Conservation (phyloP, 2,329 filamentous ascomycete species). For the Dothistroma pini region DNA sequence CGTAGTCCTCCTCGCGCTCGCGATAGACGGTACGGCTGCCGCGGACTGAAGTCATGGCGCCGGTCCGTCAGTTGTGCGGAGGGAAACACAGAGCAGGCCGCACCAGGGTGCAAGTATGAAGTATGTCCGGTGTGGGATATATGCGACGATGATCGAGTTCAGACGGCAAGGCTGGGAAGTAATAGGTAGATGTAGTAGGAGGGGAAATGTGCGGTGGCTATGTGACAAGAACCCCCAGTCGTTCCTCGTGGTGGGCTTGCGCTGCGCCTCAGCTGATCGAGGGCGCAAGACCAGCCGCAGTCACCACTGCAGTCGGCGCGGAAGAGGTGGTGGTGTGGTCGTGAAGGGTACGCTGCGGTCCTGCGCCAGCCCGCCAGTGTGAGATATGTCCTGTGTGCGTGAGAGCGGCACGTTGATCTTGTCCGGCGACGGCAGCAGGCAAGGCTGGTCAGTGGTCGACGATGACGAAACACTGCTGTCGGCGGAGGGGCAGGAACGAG, state of each 20-base stretch:
- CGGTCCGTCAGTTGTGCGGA: neutral
- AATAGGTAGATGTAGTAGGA: neutral
- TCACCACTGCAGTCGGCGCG: neutral
- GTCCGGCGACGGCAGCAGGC: neutral
- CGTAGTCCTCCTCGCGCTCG: conserved; percentile 44
- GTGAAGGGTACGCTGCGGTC: neutral
- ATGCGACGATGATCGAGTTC: neutral
- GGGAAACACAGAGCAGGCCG: neutral
- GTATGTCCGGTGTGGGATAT: neutral
- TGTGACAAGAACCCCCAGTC: neutral
- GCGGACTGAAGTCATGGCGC: conserved; percentile 37
- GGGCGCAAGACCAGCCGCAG: neutral
- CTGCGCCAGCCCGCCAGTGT: neutral
- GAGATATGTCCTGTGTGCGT: neutral
- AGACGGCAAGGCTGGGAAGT: neutral
- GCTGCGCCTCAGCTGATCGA: neutral
- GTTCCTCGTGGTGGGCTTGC: neutral
- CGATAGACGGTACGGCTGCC: conserved; percentile 39
- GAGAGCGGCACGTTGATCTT: neutral
- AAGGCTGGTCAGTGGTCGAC: no score
- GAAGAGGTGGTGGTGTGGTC: neutral
- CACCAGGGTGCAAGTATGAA: neutral
- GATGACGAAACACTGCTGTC: neutral
- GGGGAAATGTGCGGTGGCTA: neutral
- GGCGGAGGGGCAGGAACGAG: neutral